Evolutionary conservation across 768 basidiomycete genomes (phyloP).

Genomic region (Termitomyces sp.): DNA sequence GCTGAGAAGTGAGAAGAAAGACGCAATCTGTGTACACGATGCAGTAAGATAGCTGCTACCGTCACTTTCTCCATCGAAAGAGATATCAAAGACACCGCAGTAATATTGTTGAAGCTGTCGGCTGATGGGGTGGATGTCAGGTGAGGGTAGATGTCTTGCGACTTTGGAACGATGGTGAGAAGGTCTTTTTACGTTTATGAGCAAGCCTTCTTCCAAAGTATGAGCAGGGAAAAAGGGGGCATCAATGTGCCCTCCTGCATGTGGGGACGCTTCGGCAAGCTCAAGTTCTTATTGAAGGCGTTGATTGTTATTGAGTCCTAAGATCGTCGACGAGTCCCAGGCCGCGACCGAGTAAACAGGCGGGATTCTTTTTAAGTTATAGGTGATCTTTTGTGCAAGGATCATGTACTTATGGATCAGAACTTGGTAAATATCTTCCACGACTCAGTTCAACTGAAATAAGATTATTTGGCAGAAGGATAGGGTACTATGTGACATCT

Average conservation of each 20-base stretch:
- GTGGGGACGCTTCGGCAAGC: not conserved
- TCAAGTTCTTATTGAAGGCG: not conserved
- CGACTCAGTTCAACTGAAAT: not conserved
- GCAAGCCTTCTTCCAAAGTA: not conserved
- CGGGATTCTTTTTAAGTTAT: not conserved
- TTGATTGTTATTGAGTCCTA: not conserved
- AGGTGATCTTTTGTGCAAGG: not conserved
- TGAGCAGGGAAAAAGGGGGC: not conserved
- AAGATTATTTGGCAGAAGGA: slow-evolving; percentile 16
- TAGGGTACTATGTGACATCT: slow-evolving; percentile 64
- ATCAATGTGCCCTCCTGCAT: too few species aligned
- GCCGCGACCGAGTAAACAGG: not conserved
- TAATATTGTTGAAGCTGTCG: not conserved
- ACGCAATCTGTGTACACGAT: not conserved
- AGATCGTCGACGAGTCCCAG: not conserved
- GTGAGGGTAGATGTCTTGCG: not conserved
- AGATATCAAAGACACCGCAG: not conserved
- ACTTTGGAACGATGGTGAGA: not conserved
- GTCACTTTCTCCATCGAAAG: not conserved
- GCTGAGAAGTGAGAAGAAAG: not conserved
- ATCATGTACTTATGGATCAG: too few species aligned
- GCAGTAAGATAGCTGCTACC: not conserved
- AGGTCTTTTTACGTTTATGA: not conserved
- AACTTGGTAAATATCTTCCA: not conserved
- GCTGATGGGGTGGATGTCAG: not conserved